Conservation (phyloP, 768 basidiomycete species). For the Pleurotus pulmonarius region DNA sequence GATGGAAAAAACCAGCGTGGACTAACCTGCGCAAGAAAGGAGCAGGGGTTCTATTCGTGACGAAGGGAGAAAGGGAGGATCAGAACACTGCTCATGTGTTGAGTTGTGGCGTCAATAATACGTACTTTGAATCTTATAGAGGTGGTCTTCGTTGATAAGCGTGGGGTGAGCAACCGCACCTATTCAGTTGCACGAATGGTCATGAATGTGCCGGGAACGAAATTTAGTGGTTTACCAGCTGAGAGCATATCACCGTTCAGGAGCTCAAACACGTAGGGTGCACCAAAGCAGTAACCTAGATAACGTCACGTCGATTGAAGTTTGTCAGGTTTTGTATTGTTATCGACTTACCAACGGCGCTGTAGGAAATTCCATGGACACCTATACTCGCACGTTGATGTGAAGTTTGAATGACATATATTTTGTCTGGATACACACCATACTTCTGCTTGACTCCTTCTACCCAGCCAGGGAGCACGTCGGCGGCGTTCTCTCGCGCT, state of each 20-base stretch:
- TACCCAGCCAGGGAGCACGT: constrained; percentile 47
- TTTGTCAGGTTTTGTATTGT: background rate
- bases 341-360: constrained; percentile 37
- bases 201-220: background rate
- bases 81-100: background rate
- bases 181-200: constrained; percentile 13
- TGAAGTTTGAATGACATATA: background rate
- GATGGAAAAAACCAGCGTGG: background rate
- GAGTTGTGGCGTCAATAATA: background rate
- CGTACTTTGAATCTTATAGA: constrained; percentile 45
- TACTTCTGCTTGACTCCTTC: constrained; percentile 44
- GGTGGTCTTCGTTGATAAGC: constrained; percentile 41
- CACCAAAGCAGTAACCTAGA: constrained; percentile 43
- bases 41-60: constrained; percentile 43
- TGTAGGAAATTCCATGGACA: constrained; percentile 31
- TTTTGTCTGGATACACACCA: constrained; percentile 26
- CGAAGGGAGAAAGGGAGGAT: too few species aligned
- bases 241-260: constrained; percentile 41
- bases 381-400: constrained; percentile 8
- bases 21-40: constrained; percentile 50
- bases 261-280: constrained; percentile 44
- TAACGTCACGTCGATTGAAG: background rate
- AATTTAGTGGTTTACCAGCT: constrained; percentile 33
- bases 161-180: constrained; percentile 59
- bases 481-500: constrained; percentile 28